Evolutionary conservation across 768 basidiomycete genomes (phyloP).

Genomic region (Mycena galopus): DNA sequence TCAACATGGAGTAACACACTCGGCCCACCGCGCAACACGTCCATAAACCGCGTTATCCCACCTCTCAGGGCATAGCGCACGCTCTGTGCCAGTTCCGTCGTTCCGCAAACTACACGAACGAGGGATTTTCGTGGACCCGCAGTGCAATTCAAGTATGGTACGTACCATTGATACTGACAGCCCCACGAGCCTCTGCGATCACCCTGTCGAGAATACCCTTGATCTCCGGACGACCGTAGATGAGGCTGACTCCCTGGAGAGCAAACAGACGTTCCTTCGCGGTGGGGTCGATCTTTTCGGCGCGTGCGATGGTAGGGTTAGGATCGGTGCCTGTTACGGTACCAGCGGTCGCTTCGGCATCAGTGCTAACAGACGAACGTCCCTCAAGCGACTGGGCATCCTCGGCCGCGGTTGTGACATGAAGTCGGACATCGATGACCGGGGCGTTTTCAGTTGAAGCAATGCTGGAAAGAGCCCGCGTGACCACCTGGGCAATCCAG

Average conservation of each 20-base stretch:
- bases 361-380: slow-evolving; percentile 29
- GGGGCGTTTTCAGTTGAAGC: slow-evolving; percentile 39
- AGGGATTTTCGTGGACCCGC: not conserved
- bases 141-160: not conserved
- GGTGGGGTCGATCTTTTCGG: not conserved
- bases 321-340: not conserved
- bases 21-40: slow-evolving; percentile 59
- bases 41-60: slow-evolving; percentile 50
- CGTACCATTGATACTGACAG: slow-evolving; percentile 64
- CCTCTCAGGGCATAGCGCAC: slow-evolving; percentile 53
- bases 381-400: slow-evolving; percentile 37
- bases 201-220: slow-evolving; percentile 52
- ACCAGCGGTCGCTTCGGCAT: slow-evolving; percentile 24
- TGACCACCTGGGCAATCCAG: slow-evolving; percentile 61
- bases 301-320: slow-evolving; percentile 13
- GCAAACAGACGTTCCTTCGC: slow-evolving; percentile 35
- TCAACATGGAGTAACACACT: slow-evolving; percentile 62
- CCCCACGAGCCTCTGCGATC: slow-evolving; percentile 46
- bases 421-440: slow-evolving; percentile 54
- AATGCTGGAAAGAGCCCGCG: slow-evolving; percentile 42
- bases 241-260: slow-evolving; percentile 43
- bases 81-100: slow-evolving; percentile 51
- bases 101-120: slow-evolving; percentile 61
- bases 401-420: slow-evolving; percentile 49
- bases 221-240: slow-evolving; percentile 60